phyloP scores from a whole-genome alignment of 23 red algal genomes.

The Gracilaria caudata region DNA sequence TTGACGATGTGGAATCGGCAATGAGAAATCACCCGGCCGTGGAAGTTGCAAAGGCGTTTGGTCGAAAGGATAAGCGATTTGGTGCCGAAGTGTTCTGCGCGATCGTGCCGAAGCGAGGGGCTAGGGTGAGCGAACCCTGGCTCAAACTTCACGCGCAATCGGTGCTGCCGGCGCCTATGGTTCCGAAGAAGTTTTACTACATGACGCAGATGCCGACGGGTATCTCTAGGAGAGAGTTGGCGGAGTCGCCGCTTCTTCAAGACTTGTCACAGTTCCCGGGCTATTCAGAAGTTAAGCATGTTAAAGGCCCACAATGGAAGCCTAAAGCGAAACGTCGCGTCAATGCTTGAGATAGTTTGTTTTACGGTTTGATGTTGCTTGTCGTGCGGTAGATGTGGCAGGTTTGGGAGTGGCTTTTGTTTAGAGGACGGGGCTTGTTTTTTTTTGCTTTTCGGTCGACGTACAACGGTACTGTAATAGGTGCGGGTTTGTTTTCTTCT shows the following conservation, averaged over 20 bases:
- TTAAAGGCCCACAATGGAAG: slow-evolving; percentile 84
- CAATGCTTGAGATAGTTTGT: slow-evolving; percentile 1
- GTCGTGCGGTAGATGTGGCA: too few relatives aligned
- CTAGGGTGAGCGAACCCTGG: slow-evolving; percentile 71
- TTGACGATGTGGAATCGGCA: slow-evolving; percentile 77
- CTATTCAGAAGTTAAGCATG: slow-evolving; percentile 78
- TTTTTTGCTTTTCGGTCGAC: background rate
- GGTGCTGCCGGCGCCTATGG: slow-evolving; percentile 62
- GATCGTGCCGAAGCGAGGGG: slow-evolving; percentile 76
- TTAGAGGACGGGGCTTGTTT: background rate
- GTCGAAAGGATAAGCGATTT: slow-evolving; percentile 67
- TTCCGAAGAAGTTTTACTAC: slow-evolving; percentile 85
- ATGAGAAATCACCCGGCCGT: slow-evolving; percentile 75
- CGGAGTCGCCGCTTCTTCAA: slow-evolving; percentile 62
- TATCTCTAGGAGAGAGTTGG: slow-evolving; percentile 60
- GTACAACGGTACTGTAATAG: too few relatives aligned
- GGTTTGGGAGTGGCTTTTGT: background rate
- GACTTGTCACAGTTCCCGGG: slow-evolving; percentile 69
- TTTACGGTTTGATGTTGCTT: background rate
- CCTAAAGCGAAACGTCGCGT: slow-evolving; percentile 53
- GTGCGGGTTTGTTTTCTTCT: background rate
- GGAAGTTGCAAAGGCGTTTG: slow-evolving; percentile 65
- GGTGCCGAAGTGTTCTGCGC: slow-evolving; percentile 84
- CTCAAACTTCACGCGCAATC: slow-evolving; percentile 75
- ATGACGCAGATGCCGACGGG: slow-evolving; percentile 55